Evolutionary conservation across 2,329 filamentous ascomycete genomes (phyloP), one percentile per base, ranked within the genome.

Genomic region (Scedosporium boydii): DNA sequence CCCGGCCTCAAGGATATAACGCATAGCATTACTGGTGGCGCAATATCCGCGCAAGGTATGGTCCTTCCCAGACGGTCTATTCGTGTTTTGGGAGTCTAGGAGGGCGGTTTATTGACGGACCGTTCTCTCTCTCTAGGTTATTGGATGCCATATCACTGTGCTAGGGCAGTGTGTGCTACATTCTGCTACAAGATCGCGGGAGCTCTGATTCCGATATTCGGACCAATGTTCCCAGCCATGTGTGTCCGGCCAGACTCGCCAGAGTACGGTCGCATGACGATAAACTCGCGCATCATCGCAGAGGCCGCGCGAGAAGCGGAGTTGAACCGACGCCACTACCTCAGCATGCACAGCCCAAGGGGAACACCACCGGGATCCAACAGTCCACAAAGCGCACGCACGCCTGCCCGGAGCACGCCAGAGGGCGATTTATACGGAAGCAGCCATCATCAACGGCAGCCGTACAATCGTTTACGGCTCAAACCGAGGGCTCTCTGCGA

Each of bases 131-230:
- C 12, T 23, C 27, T 64, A 96, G 92, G 95, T 41, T 99, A 98
- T 75, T 99, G 95, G 95, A 91, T 98, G 84, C 93, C 93, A 2
- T 98, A 87, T 69, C 78, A 85, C 46, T 96, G 92, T 67, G 95
- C 95, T 57, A 89, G 84, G 74, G 92, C 91, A 10, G 79, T 99
- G 60, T 96, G 93, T 69, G 84, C 90, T 3, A 97, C 90, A 0
- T 98, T 98, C 73, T 98, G 93, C 76, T 86, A 87, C 72, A 78
- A 83, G 42, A 96, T 99, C 65, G 87, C 93, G 14, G 87, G 87
- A 63, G 93, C 90, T 0, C 77, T 99, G 62, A 95, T 95, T 7
- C 95, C 95, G 4, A 81, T 99, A 64, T 99, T 99, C 72, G 95
- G 95, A 0, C 83, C 86, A 12, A 82, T 86, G 48, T 99, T 99